Evolutionary conservation across 805 yeast species (phyloP).

Genomic region (Hanseniaspora clermontiae): DNA sequence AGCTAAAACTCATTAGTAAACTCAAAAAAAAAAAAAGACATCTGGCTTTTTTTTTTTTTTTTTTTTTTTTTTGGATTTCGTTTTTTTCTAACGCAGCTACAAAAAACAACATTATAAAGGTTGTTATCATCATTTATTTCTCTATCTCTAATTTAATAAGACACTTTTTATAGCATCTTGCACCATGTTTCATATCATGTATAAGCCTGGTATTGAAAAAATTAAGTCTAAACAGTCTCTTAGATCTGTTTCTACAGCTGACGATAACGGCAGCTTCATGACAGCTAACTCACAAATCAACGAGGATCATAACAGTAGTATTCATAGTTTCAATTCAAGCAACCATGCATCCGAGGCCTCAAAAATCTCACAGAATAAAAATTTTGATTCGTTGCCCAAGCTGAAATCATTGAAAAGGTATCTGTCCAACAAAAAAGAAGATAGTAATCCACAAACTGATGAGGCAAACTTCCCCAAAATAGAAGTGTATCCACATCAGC

Average conservation of each 20-base stretch:
- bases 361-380: no score
- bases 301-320: neutral
- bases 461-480: neutral
- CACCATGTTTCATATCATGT: neutral
- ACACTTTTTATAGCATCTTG: neutral
- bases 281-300: conserved; percentile 5
- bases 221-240: conserved; percentile 2
- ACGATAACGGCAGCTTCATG: conserved; percentile 5
- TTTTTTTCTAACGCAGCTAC: no score
- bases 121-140: neutral
- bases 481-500: neutral
- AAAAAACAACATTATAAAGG: neutral
- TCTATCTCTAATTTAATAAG: neutral
- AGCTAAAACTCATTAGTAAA: no score
- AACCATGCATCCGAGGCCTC: neutral
- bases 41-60: no score
- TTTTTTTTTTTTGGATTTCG: no score
- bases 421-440: neutral
- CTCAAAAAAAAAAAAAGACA: no score
- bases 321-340: neutral
- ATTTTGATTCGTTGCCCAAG: neutral
- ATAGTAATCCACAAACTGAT: neutral
- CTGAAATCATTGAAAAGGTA: neutral
- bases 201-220: neutral
- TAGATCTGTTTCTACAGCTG: neutral